Evolutionary conservation across 2,329 filamentous ascomycete genomes (phyloP).

Genomic region (Sporothrix curviconia): DNA sequence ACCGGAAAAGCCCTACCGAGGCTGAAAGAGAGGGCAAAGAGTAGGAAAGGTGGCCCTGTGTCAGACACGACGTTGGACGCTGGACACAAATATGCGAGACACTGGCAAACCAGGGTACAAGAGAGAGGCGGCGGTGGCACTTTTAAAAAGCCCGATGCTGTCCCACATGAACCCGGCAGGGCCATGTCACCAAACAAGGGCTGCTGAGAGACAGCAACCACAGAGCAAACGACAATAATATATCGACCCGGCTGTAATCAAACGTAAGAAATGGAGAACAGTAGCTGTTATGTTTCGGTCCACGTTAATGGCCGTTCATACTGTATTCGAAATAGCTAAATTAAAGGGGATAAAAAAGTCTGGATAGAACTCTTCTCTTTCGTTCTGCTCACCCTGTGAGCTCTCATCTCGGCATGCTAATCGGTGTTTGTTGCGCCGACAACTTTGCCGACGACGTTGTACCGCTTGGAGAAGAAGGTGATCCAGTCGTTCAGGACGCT

Average conservation of each 20-base stretch:
- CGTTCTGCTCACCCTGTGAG: not conserved
- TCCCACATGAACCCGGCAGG: not conserved
- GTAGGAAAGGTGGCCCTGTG: not conserved
- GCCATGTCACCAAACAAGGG: not conserved
- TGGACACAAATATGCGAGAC: not conserved
- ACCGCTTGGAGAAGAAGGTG: slow-evolving; percentile 93
- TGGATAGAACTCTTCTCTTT: no score
- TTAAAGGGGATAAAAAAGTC: no score
- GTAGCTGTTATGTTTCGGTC: not conserved
- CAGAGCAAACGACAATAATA: not conserved
- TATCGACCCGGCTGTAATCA: not conserved
- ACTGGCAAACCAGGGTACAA: not conserved
- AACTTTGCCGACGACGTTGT: slow-evolving; percentile 76
- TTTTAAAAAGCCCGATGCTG: not conserved
- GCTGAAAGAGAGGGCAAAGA: no score
- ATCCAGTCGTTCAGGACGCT: slow-evolving; percentile 83
- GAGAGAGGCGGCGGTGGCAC: not conserved
- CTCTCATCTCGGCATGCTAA: slow-evolving; percentile 16
- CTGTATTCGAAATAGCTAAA: not conserved
- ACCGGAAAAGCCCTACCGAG: slow-evolving; percentile 11
- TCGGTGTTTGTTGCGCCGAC: slow-evolving; percentile 54
- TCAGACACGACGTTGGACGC: no score
- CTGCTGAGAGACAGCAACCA: not conserved
- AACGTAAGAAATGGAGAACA: not conserved
- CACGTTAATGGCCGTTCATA: not conserved